Evolutionary conservation across 768 basidiomycete species (phyloP), one percentile per base, ranked within the genome.

Genomic region (Tylopilus sp.): DNA sequence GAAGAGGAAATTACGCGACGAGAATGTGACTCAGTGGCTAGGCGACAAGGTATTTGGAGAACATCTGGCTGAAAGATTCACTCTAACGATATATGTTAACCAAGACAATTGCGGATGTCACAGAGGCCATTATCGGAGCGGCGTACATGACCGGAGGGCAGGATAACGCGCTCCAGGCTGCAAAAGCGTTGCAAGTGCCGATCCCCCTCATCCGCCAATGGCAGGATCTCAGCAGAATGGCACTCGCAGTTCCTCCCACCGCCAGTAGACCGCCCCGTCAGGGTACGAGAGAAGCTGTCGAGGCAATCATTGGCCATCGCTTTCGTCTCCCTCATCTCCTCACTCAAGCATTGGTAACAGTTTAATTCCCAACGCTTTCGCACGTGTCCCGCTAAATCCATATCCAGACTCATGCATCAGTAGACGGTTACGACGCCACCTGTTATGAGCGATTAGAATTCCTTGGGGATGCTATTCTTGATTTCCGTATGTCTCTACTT

Each of bases 41-140:
- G 89, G 87, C 41, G 88, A 92, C 72, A 92, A 92, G 83, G 90
- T 87, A 56, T 33, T 25, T 33, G 38, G 29, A 33, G 38, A 25
- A 31, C 16, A 31, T 46, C 44, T 52, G 45, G 38, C 49, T 7
- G 9, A 45, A 38, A 47, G 24, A 41, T 24, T 24, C 41, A 19
- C 55, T 10, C 45, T 65, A 48, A 69, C 45, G 45, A 36, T 33
- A 22, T 54, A n/a, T 48, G 17, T 59, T 52, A 17, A 34, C 61
- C 24, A 29, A 92, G 91, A 82, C 84, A 21, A 76, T 92, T 26
- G 91, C 92, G 45, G 92, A 94, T 69, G 87, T 92, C 38, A 80
- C 82, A 10, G 92, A 94, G 69, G 89, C 92, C 4, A 82, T 93
- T 54, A 83, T 92, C 25, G 92, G 86, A 30, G 91, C 90, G 17